These are phyloP conservation scores for Phialocephala sp. DNA, from an alignment of 2,329 filamentous ascomycete genomes.

Conservation along the genomic window DNA sequence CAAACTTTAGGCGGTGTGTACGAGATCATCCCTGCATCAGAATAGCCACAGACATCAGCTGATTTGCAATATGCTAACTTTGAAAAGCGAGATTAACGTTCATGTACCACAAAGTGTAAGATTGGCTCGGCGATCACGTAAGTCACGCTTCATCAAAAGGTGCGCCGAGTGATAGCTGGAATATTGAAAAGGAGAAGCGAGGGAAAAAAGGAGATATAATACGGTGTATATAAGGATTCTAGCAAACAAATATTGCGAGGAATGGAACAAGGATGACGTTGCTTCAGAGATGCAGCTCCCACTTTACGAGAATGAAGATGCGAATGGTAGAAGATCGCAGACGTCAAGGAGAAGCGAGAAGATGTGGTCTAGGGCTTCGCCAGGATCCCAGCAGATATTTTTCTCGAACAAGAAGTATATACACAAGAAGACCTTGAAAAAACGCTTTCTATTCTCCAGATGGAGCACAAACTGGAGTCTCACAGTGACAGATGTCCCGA, in stretches of 20 bases:
- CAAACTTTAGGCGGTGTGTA: neutral
- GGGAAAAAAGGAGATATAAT: no score
- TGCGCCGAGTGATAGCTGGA: no score
- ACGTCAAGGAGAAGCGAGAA: neutral
- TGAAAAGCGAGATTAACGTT: neutral
- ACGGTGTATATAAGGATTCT: no score
- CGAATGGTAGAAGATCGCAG: no score
- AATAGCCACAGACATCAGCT: neutral
- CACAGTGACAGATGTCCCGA: neutral
- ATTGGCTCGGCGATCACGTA: neutral
- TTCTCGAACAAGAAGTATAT: no score
- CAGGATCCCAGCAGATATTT: no score
- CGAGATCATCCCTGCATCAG: neutral
- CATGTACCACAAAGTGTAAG: neutral
- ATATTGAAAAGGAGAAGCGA: no score
- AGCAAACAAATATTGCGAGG: no score
- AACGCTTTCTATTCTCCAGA: constrained; percentile 4
- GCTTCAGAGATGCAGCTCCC: no score
- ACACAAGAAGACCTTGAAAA: neutral
- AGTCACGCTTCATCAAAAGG: neutral
- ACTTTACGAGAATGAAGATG: no score
- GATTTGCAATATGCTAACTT: neutral
- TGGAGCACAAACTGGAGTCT: neutral
- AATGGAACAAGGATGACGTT: no score
- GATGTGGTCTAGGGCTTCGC: neutral